Conservation (phyloP, 2,329 filamentous ascomycete species). For the Colletotrichum spinosum region DNA sequence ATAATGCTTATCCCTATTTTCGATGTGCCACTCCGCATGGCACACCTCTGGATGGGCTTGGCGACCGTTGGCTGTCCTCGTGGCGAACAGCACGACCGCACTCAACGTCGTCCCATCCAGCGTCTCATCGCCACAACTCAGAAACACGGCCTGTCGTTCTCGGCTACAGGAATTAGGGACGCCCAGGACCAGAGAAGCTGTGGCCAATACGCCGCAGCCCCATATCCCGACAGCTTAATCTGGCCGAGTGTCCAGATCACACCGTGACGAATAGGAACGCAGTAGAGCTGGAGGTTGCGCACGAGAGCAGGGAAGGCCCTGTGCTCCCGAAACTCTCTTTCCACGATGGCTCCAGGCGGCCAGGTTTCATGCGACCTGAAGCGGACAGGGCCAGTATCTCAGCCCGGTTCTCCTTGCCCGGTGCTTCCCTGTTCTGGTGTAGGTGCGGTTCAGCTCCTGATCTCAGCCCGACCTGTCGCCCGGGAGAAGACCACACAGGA, state of each 20-base stretch:
- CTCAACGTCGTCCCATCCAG: background rate
- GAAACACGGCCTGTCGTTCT: slow-evolving; percentile 9
- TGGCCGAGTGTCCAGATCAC: background rate
- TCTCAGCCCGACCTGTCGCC: slow-evolving; percentile 1
- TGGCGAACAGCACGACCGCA: background rate
- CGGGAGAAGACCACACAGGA: slow-evolving; percentile 9
- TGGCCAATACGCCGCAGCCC: slow-evolving; percentile 1
- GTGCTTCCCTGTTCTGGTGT: background rate
- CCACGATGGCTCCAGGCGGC: slow-evolving; percentile 27
- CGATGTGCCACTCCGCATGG: no score
- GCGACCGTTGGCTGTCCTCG: no score
- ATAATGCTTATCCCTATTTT: no score
- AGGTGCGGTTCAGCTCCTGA: background rate
- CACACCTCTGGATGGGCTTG: no score
- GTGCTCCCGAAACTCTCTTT: slow-evolving; percentile 26
- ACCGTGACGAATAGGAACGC: slow-evolving; percentile 12
- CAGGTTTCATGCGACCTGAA: slow-evolving; percentile 29
- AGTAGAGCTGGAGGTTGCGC: background rate
- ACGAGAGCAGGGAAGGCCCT: slow-evolving; percentile 14
- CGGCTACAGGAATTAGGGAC: background rate
- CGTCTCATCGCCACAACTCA: slow-evolving; percentile 26
- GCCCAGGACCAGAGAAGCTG: background rate
- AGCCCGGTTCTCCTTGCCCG: background rate
- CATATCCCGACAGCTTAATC: background rate
- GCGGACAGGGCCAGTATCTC: background rate